Evolutionary conservation across 2,329 filamentous ascomycete genomes (phyloP), one percentile per base, ranked within the genome.

Genomic region (Penicillium freii): DNA sequence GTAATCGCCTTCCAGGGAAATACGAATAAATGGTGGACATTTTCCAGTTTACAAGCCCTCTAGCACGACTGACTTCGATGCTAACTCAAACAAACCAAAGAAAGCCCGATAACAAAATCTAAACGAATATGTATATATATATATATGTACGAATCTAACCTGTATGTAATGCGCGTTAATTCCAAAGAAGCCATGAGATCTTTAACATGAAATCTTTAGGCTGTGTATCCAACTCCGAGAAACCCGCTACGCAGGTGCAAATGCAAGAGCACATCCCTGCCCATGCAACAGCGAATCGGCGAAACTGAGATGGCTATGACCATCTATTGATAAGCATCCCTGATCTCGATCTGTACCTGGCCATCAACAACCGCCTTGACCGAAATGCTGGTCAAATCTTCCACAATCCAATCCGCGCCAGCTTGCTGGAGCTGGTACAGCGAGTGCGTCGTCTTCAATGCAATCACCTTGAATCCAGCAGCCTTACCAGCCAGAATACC

Each of bases 391-490:
- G 82, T 80, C 77, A 96, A 80, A 75, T 97, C 91, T 73, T 81
- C 80, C 56, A 96, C 87, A 51, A 96, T 86, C 87, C 90, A 96
- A 78, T 96, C 91, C 44, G 92, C 91, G n/a, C 85, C 87, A 5
- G 91, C 91, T 46, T 82, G 84, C 59, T 81, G 77, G 49, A 96
- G 82, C 77, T 92, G 84, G 66, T 86, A 84, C 45, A 87, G 78
- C 27, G 83, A 85, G 77, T 96, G 92, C 69, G 90, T 95, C 53
- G 92, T 96, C 54, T 89, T 85, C 53, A 97, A 77, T n/a, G 87
- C 92, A 45, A 96, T 77, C 13, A 96, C 92, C 70, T 84, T 87
- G 78, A 89, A 96, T 2, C 91, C 92, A 10, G 92, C 92, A 0
- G 85, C 90, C 76, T 92, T 95, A 48, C 92, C 92, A 29, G 92